Base-by-base conservation (phyloP, 73 alveolate genomes). In the Paramecium sexaurelia region DNA sequence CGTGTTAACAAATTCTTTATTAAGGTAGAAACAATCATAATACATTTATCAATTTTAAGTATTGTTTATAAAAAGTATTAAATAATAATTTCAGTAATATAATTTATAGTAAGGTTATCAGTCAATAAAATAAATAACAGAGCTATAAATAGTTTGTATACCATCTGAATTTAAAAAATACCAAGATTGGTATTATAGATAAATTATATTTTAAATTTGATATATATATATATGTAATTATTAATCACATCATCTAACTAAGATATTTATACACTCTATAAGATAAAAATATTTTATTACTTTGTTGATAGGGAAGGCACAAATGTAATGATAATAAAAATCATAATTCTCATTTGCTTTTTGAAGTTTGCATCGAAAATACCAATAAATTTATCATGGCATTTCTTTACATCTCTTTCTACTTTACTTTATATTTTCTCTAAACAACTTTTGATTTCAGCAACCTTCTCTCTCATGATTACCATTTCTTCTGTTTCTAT, bases 301-400 rank as follows among this genome's bases (percentile, higher is more conserved):
- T 78, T 78, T 3, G 43, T 40, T 20, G 55, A 78, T 24, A 78
- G 13, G 27, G 43, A 22, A 0, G 90, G 90, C 10, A 78, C 90
- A 78, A 78, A 78, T 40, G 90, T 78, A 22, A 78, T 43, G 15
- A 78, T 29, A 41, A 78, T 75, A 39, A 78, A 78, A 13, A 78
- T 40, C 40, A 78, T 40, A 24, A 78, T 78, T 78, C 73, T 78
- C 68, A 78, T 41, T 43, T 78, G 55, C 41, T 78, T 78, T 45
- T 78, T 78, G 17, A 78, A 78, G 41, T 78, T 78, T 4, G 90
- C 90, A 20, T 78, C 75, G 22, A 78, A 29, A 7, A 78, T 40
- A 6, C 90, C 90, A 10, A 78, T 78, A 11, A 78, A 78, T 43
- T 78, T 78, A 78, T 78, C 90, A 20, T 78, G 40, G 24, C 90